These are phyloP conservation scores for Penicillium sp. DNA, from an alignment of 2,329 filamentous ascomycete genomes.

Conservation along the genomic window DNA sequence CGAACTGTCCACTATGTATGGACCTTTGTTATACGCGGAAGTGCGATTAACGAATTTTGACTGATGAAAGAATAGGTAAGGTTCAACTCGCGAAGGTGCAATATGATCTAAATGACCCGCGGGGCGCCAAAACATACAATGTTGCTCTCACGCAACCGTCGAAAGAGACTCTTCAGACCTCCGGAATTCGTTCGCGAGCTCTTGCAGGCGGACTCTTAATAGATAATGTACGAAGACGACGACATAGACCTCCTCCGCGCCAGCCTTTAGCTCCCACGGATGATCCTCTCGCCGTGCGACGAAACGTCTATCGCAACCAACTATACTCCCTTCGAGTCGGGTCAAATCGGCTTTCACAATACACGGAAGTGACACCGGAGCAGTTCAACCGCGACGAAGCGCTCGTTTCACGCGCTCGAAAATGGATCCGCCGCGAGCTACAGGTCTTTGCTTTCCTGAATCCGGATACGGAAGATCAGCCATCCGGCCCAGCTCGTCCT, in stretches of 20 bases:
- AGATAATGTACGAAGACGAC: slow-evolving; percentile 12
- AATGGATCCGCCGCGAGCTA: slow-evolving; percentile 80
- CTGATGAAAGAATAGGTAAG: slow-evolving; percentile 44
- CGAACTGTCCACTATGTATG: slow-evolving; percentile 77
- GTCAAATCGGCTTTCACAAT: slow-evolving; percentile 72
- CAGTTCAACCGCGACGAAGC: slow-evolving; percentile 63
- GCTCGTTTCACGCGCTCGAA: slow-evolving; percentile 71
- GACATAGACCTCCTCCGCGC: slow-evolving; percentile 21
- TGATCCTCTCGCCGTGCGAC: slow-evolving; percentile 59
- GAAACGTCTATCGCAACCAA: slow-evolving; percentile 68
- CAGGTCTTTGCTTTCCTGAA: slow-evolving; percentile 75
- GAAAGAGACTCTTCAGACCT: slow-evolving; percentile 12
- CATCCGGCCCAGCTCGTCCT: slow-evolving; percentile 15
- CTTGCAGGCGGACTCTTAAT: slow-evolving; percentile 3
- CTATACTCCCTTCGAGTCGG: slow-evolving; percentile 81
- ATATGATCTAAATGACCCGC: slow-evolving; percentile 59
- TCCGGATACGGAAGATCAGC: slow-evolving; percentile 28
- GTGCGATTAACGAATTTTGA: not conserved
- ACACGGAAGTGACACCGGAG: slow-evolving; percentile 68
- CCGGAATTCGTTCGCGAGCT: slow-evolving; percentile 7
- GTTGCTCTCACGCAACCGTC: slow-evolving; percentile 39
- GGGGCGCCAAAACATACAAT: slow-evolving; percentile 58
- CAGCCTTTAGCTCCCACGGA: slow-evolving; percentile 31
- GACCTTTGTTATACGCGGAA: not conserved
- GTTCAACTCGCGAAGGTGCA: slow-evolving; percentile 58